These are phyloP conservation scores for Prunella vulgaris DNA, from an alignment of 257 asterid genomes.

Conservation along the genomic window DNA sequence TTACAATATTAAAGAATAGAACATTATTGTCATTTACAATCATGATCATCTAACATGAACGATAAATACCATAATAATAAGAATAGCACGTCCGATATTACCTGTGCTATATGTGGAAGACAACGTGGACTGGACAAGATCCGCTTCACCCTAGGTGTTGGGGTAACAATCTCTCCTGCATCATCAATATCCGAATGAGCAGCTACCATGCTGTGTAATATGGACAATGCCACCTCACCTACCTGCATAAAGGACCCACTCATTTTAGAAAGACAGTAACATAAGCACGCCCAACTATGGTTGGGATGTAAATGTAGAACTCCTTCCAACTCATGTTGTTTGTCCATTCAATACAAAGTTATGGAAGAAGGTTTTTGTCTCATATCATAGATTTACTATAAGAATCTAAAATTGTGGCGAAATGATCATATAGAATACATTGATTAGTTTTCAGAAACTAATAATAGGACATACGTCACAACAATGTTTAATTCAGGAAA, in stretches of 20 bases:
- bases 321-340: conserved; percentile 16
- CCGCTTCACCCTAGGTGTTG: conserved; percentile 93
- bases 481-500: not conserved
- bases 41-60: not conserved
- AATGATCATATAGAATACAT: not conserved
- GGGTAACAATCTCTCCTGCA: conserved; percentile 98
- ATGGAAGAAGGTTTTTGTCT: not conserved
- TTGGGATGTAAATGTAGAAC: conserved; percentile 5
- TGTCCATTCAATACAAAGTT: not conserved
- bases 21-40: not conserved
- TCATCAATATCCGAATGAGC: conserved; percentile 98
- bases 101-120: conserved; percentile 97
- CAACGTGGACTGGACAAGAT: conserved; percentile 92
- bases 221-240: conserved; percentile 85
- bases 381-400: conserved; percentile 10
- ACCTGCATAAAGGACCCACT: conserved; percentile 48
- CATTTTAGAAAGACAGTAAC: conserved; percentile 15
- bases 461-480: not conserved
- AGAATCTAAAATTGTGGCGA: not conserved
- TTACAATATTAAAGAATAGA: not conserved
- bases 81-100: conserved; percentile 26
- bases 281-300: conserved; percentile 8
- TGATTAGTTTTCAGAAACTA: not conserved
- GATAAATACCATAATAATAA: conserved; percentile 4
- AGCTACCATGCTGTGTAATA: conserved; percentile 95